Percentiles rank a stretch among this genome's conserved stretches.
phyloP scores from a whole-genome alignment of 2,329 filamentous ascomycete species.

The Trichoderma atroviride region DNA sequence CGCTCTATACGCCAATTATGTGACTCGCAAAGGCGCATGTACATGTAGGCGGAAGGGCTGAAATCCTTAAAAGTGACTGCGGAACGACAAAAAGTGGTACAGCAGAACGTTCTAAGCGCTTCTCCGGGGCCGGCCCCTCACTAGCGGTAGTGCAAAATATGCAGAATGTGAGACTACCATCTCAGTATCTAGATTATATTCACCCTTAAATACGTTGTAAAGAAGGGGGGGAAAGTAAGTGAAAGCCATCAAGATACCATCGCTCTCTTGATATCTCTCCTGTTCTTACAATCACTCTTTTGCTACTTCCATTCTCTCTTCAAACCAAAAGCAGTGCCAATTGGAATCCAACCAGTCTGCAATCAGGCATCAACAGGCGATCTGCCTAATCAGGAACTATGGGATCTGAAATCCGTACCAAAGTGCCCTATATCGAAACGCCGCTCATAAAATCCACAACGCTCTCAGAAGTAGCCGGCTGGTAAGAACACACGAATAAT shows the following conservation, averaged over 20 bases:
- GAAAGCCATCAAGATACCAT: background rate
- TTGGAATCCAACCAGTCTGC: background rate
- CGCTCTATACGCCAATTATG: no score
- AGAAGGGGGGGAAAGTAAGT: background rate
- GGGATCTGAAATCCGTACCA: conserved; percentile 4
- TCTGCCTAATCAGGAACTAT: background rate
- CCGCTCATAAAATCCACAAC: conserved; percentile 65
- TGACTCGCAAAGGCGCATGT: conserved; percentile 6
- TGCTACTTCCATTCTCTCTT: background rate
- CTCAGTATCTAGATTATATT: background rate
- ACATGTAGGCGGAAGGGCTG: background rate
- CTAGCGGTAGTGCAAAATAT: conserved; percentile 6
- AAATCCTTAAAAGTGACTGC: background rate
- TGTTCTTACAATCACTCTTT: background rate
- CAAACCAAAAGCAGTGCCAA: background rate
- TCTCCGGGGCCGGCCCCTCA: background rate
- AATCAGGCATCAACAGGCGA: background rate
- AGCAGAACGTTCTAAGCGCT: conserved; percentile 16
- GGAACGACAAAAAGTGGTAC: background rate
- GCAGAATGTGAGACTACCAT: background rate
- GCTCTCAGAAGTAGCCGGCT: conserved; percentile 31
- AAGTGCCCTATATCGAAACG: conserved; percentile 66
- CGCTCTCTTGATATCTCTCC: background rate
- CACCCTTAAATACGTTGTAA: background rate
- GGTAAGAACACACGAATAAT: conserved; percentile 19